phyloP scores from a whole-genome alignment of 768 basidiomycete genomes.

The Boletus edulis region DNA sequence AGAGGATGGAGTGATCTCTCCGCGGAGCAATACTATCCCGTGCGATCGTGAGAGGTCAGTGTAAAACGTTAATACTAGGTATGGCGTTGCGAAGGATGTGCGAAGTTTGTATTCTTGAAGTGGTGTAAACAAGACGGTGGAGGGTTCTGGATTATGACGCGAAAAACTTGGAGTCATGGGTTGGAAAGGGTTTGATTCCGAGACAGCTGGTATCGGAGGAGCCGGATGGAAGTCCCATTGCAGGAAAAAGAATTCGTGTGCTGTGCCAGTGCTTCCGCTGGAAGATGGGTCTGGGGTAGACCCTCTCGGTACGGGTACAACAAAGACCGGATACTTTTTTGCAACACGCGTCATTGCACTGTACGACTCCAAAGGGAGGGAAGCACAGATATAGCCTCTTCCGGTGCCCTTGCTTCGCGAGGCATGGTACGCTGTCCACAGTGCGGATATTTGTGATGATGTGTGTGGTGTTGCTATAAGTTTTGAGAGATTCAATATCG shows the following conservation, averaged over 20 bases:
- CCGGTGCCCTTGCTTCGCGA: constrained; percentile 78
- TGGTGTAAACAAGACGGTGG: constrained; percentile 90
- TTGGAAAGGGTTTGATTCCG: constrained; percentile 43
- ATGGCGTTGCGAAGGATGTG: constrained; percentile 83
- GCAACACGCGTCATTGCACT: constrained; percentile 63
- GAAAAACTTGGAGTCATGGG: constrained; percentile 24
- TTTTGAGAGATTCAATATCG: constrained; percentile 74
- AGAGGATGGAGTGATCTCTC: constrained; percentile 81
- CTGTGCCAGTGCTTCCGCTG: constrained; percentile 34
- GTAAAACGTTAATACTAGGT: constrained; percentile 88
- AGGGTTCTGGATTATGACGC: constrained; percentile 45
- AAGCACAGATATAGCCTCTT: constrained; percentile 82
- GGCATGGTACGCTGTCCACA: constrained; percentile 91
- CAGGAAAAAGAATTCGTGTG: constrained; percentile 80
- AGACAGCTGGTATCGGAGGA: constrained; percentile 56
- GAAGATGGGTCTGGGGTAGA: constrained; percentile 24
- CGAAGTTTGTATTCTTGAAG: constrained; percentile 91
- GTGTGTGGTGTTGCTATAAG: constrained; percentile 69
- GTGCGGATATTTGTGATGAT: constrained; percentile 65
- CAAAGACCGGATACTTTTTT: constrained; percentile 69
- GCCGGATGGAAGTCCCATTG: constrained; percentile 87
- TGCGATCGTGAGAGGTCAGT: constrained; percentile 83
- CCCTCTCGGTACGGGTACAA: constrained; percentile 74
- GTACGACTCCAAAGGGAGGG: constrained; percentile 73
- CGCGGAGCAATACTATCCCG: constrained; percentile 80